Percentiles rank a stretch among this genome's conserved stretches.
phyloP scores from a whole-genome alignment of 495 filamentous ascomycete genomes.

The Penicillium soppii region DNA sequence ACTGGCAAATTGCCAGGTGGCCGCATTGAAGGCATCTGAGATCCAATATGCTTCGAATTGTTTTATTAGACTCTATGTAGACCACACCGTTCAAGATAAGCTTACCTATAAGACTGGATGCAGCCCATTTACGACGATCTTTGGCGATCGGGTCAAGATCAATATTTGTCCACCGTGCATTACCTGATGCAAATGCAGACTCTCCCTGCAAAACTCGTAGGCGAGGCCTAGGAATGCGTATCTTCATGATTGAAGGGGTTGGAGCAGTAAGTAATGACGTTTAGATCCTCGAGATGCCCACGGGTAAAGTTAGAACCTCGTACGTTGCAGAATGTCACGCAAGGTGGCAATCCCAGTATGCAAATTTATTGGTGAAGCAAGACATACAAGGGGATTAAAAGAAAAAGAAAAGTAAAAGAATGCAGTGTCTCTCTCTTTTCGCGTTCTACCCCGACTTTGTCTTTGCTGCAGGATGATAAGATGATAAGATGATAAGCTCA shows the following conservation, averaged over 20 bases:
- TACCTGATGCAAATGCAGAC: conserved; percentile 41
- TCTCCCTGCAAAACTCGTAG: conserved; percentile 33
- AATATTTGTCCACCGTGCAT: conserved; percentile 42
- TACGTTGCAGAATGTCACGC: too few relatives aligned
- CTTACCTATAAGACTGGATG: conserved; percentile 38
- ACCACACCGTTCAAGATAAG: too few relatives aligned
- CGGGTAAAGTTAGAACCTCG: too few relatives aligned
- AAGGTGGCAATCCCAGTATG: too few relatives aligned
- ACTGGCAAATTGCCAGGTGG: conserved; percentile 61
- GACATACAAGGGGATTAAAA: too few relatives aligned
- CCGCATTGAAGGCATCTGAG: conserved; percentile 60
- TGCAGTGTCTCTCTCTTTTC: too few relatives aligned
- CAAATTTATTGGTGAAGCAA: too few relatives aligned
- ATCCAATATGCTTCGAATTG: conserved; percentile 57
- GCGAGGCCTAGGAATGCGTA: conserved; percentile 25
- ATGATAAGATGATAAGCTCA: too few relatives aligned
- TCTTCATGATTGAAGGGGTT: not conserved
- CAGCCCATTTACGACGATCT: conserved; percentile 43
- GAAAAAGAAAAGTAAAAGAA: too few relatives aligned
- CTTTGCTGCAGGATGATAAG: too few relatives aligned
- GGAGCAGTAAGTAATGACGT: not conserved
- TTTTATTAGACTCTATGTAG: not conserved
- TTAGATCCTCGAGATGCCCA: not conserved
- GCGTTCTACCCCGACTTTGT: too few relatives aligned
- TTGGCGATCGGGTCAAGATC: conserved; percentile 48